These are phyloP conservation scores for Eucalyptus shirleyi DNA, from an alignment of 345 rosid species.

Conservation along the genomic window DNA sequence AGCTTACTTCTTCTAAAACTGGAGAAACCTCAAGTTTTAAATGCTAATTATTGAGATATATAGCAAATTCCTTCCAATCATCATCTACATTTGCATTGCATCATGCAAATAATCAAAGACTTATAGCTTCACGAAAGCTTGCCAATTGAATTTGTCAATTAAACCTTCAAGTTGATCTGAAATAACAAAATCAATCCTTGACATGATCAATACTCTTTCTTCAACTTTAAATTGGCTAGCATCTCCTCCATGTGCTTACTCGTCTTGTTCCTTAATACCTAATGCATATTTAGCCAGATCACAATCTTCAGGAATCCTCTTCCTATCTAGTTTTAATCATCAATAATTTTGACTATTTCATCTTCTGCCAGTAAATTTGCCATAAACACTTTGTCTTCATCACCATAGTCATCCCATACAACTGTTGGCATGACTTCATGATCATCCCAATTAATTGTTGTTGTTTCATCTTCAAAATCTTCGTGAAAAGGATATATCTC, in stretches of 20 bases:
- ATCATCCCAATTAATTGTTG: background rate
- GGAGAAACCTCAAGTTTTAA: background rate
- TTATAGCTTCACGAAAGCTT: background rate
- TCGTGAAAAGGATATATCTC: background rate
- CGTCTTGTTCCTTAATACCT: background rate
- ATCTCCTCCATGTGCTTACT: background rate
- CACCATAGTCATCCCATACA: background rate
- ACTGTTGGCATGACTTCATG: background rate
- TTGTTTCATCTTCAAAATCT: background rate
- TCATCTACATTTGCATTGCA: background rate
- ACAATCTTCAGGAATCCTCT: background rate
- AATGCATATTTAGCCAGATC: background rate
- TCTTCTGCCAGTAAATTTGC: background rate
- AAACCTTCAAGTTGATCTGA: background rate
- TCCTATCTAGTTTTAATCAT: background rate
- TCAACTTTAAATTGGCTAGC: background rate
- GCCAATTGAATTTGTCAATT: background rate
- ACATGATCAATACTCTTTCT: background rate
- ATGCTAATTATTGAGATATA: background rate
- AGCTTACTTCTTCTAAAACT: background rate
- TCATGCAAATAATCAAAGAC: background rate
- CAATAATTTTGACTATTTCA: background rate
- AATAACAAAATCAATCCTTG: background rate
- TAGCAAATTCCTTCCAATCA: background rate
- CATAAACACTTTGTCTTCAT: background rate